Conservation (phyloP, 140 eudicot species). For the Oenanthe javanica region DNA sequence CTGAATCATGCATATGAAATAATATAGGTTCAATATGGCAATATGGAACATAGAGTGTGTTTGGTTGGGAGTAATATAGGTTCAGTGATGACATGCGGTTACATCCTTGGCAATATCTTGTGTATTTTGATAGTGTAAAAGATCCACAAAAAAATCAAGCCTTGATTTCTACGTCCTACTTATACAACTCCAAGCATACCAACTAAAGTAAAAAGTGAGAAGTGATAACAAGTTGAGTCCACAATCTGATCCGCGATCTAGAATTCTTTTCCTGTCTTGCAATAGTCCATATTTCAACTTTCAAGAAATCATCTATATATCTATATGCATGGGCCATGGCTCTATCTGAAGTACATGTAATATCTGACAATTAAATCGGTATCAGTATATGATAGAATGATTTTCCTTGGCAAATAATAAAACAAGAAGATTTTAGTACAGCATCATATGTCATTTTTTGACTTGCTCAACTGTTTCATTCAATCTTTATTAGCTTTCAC, state of each 20-base stretch:
- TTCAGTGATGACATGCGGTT: not conserved
- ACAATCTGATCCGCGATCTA: not conserved
- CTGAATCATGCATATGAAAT: not conserved
- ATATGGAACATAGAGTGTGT: not conserved
- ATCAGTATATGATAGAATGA: not conserved
- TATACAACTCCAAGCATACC: not conserved
- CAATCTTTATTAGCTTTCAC: not conserved
- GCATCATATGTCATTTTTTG: not conserved
- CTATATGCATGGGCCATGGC: not conserved
- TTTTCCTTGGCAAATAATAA: not conserved
- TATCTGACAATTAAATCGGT: not conserved
- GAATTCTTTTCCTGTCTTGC: not conserved
- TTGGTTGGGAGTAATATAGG: not conserved
- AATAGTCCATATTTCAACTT: not conserved
- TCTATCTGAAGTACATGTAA: not conserved
- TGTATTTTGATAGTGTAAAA: not conserved
- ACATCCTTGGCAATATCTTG: too few species aligned
- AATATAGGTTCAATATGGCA: not conserved
- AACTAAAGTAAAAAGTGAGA: not conserved
- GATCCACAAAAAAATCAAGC: not conserved
- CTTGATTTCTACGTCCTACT: not conserved
- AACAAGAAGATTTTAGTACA: not conserved
- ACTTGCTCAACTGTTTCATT: not conserved
- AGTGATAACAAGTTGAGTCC: not conserved
- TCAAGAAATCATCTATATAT: not conserved